A percentile compares a stretch with the other conserved stretches of the same genome.
Evolutionary conservation across 164 flowering plant genomes (phyloP).

Genomic region (Cinnamomum chago): DNA sequence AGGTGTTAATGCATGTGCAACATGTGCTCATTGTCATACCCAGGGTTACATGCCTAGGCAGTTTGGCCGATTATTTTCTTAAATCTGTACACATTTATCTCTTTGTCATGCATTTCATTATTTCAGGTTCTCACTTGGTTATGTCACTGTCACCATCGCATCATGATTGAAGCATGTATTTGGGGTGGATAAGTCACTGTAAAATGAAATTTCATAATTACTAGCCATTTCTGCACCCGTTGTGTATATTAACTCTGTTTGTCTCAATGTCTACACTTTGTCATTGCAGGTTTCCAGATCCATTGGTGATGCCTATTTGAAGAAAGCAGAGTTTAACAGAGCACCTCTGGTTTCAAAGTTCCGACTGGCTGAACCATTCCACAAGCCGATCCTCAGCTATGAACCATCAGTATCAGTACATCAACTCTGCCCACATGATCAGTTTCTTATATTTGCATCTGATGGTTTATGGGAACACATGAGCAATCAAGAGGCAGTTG

Average conservation of each 20-base stretch:
- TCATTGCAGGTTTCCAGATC: constrained; percentile 77
- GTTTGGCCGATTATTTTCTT: not conserved
- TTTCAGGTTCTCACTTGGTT: not conserved
- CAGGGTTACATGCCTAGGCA: not conserved
- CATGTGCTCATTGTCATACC: not conserved
- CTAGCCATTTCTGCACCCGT: no score
- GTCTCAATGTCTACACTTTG: not conserved
- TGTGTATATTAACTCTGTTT: not conserved
- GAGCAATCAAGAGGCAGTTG: constrained; percentile 85
- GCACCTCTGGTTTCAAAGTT: constrained; percentile 73
- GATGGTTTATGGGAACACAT: constrained; percentile 97
- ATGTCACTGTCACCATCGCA: not conserved
- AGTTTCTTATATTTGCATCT: constrained; percentile 86
- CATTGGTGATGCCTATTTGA: constrained; percentile 90
- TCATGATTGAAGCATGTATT: no score
- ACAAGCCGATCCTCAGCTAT: constrained; percentile 66
- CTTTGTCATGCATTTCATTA: not conserved
- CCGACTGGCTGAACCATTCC: constrained; percentile 60
- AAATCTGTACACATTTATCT: not conserved
- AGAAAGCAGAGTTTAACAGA: constrained; percentile 70
- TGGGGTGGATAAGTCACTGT: not conserved
- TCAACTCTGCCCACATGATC: constrained; percentile 59
- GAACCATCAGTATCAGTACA: constrained; percentile 71
- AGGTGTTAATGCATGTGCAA: not conserved
- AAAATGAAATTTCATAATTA: no score